phyloP scores from a whole-genome alignment of 2,329 filamentous ascomycete species.

The Arachnomyces sp. region DNA sequence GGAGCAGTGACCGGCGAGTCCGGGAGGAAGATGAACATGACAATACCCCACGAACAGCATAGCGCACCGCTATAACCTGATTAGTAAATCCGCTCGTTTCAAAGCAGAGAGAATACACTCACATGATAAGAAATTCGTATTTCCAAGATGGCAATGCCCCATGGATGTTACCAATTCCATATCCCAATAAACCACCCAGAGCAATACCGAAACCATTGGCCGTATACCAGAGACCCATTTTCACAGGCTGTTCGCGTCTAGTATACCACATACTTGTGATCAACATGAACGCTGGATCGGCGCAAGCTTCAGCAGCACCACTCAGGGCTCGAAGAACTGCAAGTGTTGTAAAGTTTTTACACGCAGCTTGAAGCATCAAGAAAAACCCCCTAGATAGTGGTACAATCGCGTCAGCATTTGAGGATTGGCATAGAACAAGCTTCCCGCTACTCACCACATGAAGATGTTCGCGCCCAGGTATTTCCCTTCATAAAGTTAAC shows the following conservation, averaged over 20 bases:
- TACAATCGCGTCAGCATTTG: background rate
- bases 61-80: conserved; percentile 35
- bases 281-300: conserved; percentile 56
- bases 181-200: conserved; percentile 50
- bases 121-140: conserved; percentile 62
- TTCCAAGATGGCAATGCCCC: conserved; percentile 55
- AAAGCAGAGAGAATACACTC: conserved; percentile 1
- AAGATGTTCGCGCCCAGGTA: conserved; percentile 53
- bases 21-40: conserved; percentile 51
- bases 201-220: conserved; percentile 55
- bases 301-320: conserved; percentile 50
- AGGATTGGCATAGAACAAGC: background rate
- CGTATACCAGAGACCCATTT: conserved; percentile 54
- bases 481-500: conserved; percentile 28
- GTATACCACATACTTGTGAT: conserved; percentile 62
- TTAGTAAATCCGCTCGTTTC: conserved; percentile 1
- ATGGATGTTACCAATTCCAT: conserved; percentile 54
- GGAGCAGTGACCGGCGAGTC: conserved; percentile 51
- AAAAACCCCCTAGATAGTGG: conserved; percentile 35
- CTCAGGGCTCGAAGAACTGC: conserved; percentile 51
- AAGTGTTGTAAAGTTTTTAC: conserved; percentile 48
- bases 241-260: conserved; percentile 53
- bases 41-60: conserved; percentile 53
- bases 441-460: conserved; percentile 35
- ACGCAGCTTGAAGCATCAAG: conserved; percentile 47